Base-by-base conservation (phyloP, 495 filamentous ascomycete species). In the Penicillium odoratum region DNA sequence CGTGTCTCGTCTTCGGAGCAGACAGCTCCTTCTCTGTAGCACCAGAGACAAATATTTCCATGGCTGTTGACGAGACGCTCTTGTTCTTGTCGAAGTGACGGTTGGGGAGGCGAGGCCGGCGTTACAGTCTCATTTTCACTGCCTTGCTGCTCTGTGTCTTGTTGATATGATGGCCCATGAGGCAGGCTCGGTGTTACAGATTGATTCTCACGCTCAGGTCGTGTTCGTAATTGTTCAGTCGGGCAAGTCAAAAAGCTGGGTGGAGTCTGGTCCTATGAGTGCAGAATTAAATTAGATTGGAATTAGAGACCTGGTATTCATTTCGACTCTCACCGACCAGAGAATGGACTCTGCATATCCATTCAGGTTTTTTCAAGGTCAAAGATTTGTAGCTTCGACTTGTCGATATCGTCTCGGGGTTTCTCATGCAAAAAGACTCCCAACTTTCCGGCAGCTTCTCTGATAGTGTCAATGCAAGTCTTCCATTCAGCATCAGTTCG, bases 21-120 rank as follows among this genome's bases (percentile, higher is more conserved):
- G 38, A 38, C 34, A 30, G 8, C 26, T 29, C 47, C 9, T 26
- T 40, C 53, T 8, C 21, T 46, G 7, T 38, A 30, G 26, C 70
- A 73, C 61, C 61, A 71, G 7, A 67, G 47, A 46, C 69, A 73
- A 10, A 49, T 9, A 42, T 70, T 74, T 0, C 46, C 58, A 26
- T 61, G 26, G 16, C 55, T 28, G 5, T 31, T 47, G 2, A 64
- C 52, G 5, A 55, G 28, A 18, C 40, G 4, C 13, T 46, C 34
- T 7, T 30, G 47, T 33, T 10, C 0, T 15, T 38, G 15, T 36
- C n/a, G 13, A 8, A 44, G 1, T 36, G 33, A 7, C 9, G 33
- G 13, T 48, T 15, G 28, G 31, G 4, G n/a, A 28, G 42, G 8
- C 9, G 18, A 29, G n/a, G 28, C 29, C 8, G 3, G 7, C n/a